These are phyloP conservation scores for Misopates orontium DNA, from an alignment of 257 asterid genomes.

Conservation along the genomic window DNA sequence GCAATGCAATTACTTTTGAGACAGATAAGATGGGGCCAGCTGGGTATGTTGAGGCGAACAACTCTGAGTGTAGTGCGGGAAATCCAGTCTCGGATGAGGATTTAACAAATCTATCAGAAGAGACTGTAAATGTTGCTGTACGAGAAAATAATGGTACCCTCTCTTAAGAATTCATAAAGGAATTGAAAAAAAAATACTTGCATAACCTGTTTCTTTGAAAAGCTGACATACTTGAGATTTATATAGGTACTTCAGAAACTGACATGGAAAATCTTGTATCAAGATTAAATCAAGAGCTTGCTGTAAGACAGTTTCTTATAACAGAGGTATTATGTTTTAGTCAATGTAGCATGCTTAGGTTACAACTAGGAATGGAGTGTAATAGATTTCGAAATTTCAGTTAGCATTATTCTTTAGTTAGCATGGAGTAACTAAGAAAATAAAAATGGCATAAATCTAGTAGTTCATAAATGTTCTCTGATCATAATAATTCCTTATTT, in stretches of 20 bases:
- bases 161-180: slow-evolving; percentile 17
- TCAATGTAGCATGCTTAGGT: background rate
- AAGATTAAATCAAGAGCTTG: slow-evolving; percentile 58
- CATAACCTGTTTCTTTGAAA: slow-evolving; percentile 18
- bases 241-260: slow-evolving; percentile 40
- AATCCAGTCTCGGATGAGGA: slow-evolving; percentile 30
- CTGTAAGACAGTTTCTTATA: slow-evolving; percentile 53
- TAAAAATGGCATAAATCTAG: slow-evolving; percentile 4
- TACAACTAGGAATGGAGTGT: background rate
- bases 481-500: slow-evolving; percentile 6
- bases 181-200: slow-evolving; percentile 18
- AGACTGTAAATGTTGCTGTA: slow-evolving; percentile 30
- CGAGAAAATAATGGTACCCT: slow-evolving; percentile 28
- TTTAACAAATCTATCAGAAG: slow-evolving; percentile 25
- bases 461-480: slow-evolving; percentile 6
- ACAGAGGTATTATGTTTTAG: slow-evolving; percentile 43
- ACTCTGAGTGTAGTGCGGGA: slow-evolving; percentile 27
- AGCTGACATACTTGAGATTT: slow-evolving; percentile 14
- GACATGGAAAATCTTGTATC: slow-evolving; percentile 56
- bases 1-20: slow-evolving; percentile 39
- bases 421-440: background rate
- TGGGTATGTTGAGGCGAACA: slow-evolving; percentile 17
- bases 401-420: slow-evolving; percentile 16
- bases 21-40: slow-evolving; percentile 42
- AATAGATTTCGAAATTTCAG: slow-evolving; percentile 5